Base-by-base conservation (phyloP, 2,329 filamentous ascomycete species). In the Pyrenophora seminiperda region DNA sequence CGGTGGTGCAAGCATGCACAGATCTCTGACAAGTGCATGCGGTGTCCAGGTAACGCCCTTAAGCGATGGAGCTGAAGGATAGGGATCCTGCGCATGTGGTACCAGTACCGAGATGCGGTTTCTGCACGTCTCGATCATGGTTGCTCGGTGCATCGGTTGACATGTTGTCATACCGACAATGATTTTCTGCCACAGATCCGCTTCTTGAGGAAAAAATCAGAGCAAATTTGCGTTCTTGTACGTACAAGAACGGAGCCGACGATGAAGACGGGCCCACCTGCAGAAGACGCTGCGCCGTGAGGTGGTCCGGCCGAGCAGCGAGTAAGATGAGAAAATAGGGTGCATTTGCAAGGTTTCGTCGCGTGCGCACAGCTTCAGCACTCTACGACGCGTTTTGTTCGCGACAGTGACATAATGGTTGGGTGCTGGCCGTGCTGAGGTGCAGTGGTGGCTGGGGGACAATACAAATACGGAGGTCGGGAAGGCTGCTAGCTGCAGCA, bases 301-400 rank as follows among this genome's bases (percentile, higher is more conserved):
- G 43, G 41, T 41, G 39, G 48, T 42, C 48, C 48, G 42, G 37
- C 42, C 43, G 43, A 61, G 61, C 56, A 63, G 63, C 61, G 63
- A 56, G 57, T 40, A 56, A 53, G 39, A 54, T 56, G 58, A 56
- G 51, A 65, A 51, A 68, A 65, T 59, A 62, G 64, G 50, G 40
- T 62, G 52, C 50, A 44, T 38, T 47, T 30, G 47, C 42, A 53
- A 56, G 47, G 60, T 64, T 65, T 63, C 54, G 57, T 63, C 61
- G 65, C 66, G 66, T 65, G 59, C 54, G 54, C 54, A 58, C 56
- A 64, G 63, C 64, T 63, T 58, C 55, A 53, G 52, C 54, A 58
- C 56, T 61, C 60, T 56, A 56, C 57, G 54, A 66, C 67, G 67
- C 68, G 66, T 58, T 55, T 50, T 20, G 54, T 45, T 68, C 68